phyloP scores from a whole-genome alignment of 805 yeast species.

The Blastobotrys robertii region DNA sequence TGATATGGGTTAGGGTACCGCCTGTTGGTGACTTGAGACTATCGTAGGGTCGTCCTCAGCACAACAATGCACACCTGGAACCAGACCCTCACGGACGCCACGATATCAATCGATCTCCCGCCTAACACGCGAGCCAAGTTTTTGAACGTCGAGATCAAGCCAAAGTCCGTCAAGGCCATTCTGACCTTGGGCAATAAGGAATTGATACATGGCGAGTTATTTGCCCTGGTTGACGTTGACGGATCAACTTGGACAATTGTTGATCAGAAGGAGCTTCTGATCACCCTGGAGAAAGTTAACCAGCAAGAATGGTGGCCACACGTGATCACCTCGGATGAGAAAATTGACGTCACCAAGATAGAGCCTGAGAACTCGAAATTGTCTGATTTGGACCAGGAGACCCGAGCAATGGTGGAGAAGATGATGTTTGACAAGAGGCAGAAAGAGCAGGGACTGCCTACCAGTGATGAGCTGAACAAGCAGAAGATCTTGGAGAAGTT shows the following conservation, averaged over 20 bases:
- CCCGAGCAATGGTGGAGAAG: conserved; percentile 36
- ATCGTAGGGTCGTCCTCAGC: too few relatives aligned
- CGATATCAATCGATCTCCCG: conserved; percentile 26
- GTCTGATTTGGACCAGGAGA: conserved; percentile 34
- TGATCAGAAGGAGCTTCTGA: conserved; percentile 29
- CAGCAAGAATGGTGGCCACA: conserved; percentile 40
- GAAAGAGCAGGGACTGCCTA: conserved; percentile 30
- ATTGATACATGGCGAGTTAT: conserved; percentile 29
- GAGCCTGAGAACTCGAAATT: conserved; percentile 34
- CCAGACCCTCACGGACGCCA: conserved; percentile 37
- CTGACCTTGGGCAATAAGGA: conserved; percentile 16
- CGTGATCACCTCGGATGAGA: conserved; percentile 32
- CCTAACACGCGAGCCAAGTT: conserved; percentile 28
- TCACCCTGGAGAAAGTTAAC: conserved; percentile 30
- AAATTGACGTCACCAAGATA: conserved; percentile 32
- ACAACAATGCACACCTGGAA: conserved; percentile 26
- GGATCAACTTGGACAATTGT: conserved; percentile 35
- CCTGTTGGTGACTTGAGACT: too few relatives aligned
- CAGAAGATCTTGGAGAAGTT: conserved; percentile 29
- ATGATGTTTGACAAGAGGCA: conserved; percentile 40
- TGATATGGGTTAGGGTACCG: too few relatives aligned
- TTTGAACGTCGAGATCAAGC: conserved; percentile 23
- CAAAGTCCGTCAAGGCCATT: conserved; percentile 18
- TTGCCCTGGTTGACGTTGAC: conserved; percentile 24
- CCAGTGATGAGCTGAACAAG: conserved; percentile 30